phyloP scores from a whole-genome alignment of 257 asterid genomes.

The Ajuga chamaepitys region DNA sequence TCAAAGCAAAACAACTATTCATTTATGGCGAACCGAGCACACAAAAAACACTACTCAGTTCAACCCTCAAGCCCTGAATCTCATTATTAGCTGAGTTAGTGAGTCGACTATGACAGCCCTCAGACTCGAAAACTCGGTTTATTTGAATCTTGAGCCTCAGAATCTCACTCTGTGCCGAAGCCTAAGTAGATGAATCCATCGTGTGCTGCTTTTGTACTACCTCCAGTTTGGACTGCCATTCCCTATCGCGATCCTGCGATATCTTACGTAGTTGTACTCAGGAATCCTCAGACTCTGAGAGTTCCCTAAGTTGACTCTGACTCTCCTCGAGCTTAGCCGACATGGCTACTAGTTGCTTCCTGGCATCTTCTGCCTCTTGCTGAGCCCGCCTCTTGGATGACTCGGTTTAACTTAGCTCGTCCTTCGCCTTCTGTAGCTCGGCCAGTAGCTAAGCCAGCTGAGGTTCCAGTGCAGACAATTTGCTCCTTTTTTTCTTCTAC shows the following conservation, averaged over 20 bases:
- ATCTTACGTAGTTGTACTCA: conserved; percentile 63
- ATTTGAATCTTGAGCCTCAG: conserved; percentile 70
- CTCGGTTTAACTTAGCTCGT: conserved; percentile 64
- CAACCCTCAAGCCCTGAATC: conserved; percentile 48
- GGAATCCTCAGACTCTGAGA: conserved; percentile 71
- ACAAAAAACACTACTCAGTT: no score
- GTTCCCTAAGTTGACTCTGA: conserved; percentile 54
- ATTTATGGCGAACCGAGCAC: no score
- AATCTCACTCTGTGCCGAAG: conserved; percentile 65
- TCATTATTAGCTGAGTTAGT: conserved; percentile 70
- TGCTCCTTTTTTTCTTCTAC: conserved; percentile 56
- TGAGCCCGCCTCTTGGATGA: conserved; percentile 56
- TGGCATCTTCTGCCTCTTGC: conserved; percentile 69
- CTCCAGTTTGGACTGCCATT: conserved; percentile 77
- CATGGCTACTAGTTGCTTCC: conserved; percentile 47
- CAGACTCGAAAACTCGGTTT: conserved; percentile 48
- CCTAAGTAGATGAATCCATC: conserved; percentile 62
- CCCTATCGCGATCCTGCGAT: conserved; percentile 80
- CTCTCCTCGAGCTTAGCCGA: conserved; percentile 58
- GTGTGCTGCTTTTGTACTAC: conserved; percentile 74
- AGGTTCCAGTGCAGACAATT: conserved; percentile 53
- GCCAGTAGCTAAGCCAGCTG: conserved; percentile 68
- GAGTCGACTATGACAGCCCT: conserved; percentile 53
- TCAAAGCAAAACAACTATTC: no score
- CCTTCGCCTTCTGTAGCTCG: conserved; percentile 66